These are phyloP conservation scores for Emmonsia crescens DNA, from an alignment of 2,329 filamentous ascomycete genomes.

Conservation along the genomic window DNA sequence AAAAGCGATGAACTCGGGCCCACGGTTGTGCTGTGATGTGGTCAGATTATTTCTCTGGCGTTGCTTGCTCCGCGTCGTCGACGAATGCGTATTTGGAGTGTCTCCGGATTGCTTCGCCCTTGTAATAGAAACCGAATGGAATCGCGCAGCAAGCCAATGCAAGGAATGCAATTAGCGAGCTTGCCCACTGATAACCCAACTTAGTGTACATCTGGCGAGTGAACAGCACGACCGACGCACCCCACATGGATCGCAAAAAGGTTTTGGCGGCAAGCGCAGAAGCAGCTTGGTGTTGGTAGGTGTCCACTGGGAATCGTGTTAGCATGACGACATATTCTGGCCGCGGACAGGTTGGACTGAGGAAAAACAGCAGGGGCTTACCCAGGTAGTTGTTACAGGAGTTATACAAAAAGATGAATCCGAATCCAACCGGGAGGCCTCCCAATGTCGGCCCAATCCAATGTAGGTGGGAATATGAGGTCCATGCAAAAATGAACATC, in stretches of 20 bases:
- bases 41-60: not conserved
- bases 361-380: slow-evolving; percentile 11
- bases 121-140: slow-evolving; percentile 72
- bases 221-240: slow-evolving; percentile 65
- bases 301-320: slow-evolving; percentile 40
- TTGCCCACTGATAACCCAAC: slow-evolving; percentile 66
- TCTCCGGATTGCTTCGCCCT: slow-evolving; percentile 58
- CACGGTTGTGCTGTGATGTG: not conserved
- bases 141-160: slow-evolving; percentile 69
- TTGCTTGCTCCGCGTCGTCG: slow-evolving; percentile 31
- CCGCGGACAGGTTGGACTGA: not conserved
- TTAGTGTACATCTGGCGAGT: slow-evolving; percentile 69
- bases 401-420: slow-evolving; percentile 78
- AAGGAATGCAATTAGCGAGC: slow-evolving; percentile 60
- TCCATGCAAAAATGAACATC: slow-evolving; percentile 59
- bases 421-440: slow-evolving; percentile 63
- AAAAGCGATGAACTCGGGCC: not conserved
- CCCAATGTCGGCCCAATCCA: slow-evolving; percentile 65
- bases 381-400: slow-evolving; percentile 61
- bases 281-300: slow-evolving; percentile 63
- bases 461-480: slow-evolving; percentile 52
- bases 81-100: slow-evolving; percentile 63
- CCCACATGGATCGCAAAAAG: slow-evolving; percentile 69
- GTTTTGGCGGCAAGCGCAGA: slow-evolving; percentile 75
- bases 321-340: not conserved